A percentile compares a stretch with the other conserved stretches of the same genome.
These are phyloP conservation scores for Boletus pseudopeckii DNA, from an alignment of 768 basidiomycete species.

Conservation along the genomic window DNA sequence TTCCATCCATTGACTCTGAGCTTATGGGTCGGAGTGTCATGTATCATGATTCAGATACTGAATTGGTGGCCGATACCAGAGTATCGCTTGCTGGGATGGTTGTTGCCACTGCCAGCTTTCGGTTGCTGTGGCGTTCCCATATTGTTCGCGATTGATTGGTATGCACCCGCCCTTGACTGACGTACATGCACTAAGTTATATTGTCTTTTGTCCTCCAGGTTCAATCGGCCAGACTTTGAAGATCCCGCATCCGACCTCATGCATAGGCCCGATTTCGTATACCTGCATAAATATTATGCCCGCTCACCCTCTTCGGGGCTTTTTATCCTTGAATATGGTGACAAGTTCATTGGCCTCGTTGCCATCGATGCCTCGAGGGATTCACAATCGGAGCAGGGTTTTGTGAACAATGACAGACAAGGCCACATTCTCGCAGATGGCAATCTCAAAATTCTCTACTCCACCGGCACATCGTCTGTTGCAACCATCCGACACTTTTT, in stretches of 20 bases:
- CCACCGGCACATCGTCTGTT: constrained; percentile 41
- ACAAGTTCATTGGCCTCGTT: constrained; percentile 61
- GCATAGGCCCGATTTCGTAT: constrained; percentile 50
- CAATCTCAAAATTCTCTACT: constrained; percentile 14
- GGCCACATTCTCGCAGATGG: constrained; percentile 8
- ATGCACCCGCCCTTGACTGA: background rate
- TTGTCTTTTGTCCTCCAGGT: constrained; percentile 39
- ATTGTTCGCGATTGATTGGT: constrained; percentile 73
- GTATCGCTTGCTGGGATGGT: constrained; percentile 46
- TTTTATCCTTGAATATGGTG: constrained; percentile 62
- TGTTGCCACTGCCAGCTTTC: constrained; percentile 63
- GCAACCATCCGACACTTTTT: constrained; percentile 74
- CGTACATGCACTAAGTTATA: background rate
- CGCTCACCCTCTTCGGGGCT: constrained; percentile 62
- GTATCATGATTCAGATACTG: constrained; percentile 55
- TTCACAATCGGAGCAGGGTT: constrained; percentile 30
- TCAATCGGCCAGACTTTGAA: constrained; percentile 69
- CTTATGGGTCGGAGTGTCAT: constrained; percentile 60
- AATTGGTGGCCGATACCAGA: constrained; percentile 62
- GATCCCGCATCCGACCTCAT: constrained; percentile 48
- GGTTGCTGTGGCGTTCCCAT: constrained; percentile 60
- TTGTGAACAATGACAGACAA: constrained; percentile 22
- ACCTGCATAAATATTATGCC: constrained; percentile 54
- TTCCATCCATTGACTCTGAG: constrained; percentile 61
- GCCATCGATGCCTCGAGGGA: constrained; percentile 62